These are phyloP conservation scores for Talaromyces wortmannii DNA, from an alignment of 495 filamentous ascomycete species.

Conservation along the genomic window DNA sequence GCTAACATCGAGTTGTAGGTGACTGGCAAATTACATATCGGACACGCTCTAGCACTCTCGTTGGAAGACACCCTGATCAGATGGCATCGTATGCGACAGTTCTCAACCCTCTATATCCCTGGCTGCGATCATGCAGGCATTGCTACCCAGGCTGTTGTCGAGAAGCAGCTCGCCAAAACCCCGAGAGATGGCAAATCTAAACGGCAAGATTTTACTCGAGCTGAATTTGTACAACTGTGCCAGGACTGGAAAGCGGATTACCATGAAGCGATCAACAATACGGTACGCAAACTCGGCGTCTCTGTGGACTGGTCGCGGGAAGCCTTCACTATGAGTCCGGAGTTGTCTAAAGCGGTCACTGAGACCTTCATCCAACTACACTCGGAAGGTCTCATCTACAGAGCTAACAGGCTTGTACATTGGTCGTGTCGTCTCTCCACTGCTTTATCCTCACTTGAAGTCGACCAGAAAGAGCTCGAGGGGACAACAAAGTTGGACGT, in stretches of 20 bases:
- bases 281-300: conserved; percentile 51
- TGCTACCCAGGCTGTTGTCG: conserved; percentile 69
- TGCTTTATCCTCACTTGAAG: conserved; percentile 71
- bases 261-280: conserved; percentile 53
- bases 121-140: conserved; percentile 77
- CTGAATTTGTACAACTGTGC: conserved; percentile 50
- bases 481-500: conserved; percentile 61
- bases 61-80: conserved; percentile 65
- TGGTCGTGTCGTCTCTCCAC: conserved; percentile 71
- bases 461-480: conserved; percentile 64
- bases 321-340: conserved; percentile 69
- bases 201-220: conserved; percentile 58
- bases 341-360: conserved; percentile 60
- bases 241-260: conserved; percentile 70
- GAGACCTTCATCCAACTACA: conserved; percentile 68
- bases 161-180: conserved; percentile 67
- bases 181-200: conserved; percentile 43
- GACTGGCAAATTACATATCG: too few species aligned
- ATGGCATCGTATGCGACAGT: conserved; percentile 59
- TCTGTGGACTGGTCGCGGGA: conserved; percentile 60
- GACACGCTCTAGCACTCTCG: too few species aligned
- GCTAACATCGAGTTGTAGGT: too few species aligned
- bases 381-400: conserved; percentile 71
- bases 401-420: conserved; percentile 70
- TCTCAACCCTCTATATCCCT: conserved; percentile 65